Evolutionary conservation across 495 filamentous ascomycete species (phyloP).

Genomic region (Aspergillus olivimuriae): DNA sequence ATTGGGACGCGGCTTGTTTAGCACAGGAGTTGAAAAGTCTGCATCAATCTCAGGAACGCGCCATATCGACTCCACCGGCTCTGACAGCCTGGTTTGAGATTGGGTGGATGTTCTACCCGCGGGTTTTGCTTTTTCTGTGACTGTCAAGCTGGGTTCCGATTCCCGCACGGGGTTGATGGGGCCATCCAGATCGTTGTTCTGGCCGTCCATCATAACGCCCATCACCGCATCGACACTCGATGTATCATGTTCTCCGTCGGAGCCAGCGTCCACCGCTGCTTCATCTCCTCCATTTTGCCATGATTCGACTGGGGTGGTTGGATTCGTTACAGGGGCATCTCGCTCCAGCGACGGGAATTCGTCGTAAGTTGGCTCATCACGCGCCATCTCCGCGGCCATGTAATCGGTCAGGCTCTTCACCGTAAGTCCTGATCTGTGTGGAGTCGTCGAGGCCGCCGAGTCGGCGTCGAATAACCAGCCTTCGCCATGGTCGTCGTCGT

Average conservation of each 20-base stretch:
- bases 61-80: slow-evolving; percentile 28
- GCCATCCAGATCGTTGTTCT: slow-evolving; percentile 4
- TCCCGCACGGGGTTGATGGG: background rate
- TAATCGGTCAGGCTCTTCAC: background rate
- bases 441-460: background rate
- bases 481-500: background rate
- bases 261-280: slow-evolving; percentile 7
- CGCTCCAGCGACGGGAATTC: too few species aligned
- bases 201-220: slow-evolving; percentile 15
- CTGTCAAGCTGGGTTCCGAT: slow-evolving; percentile 3
- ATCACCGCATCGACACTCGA: slow-evolving; percentile 22
- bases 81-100: slow-evolving; percentile 5
- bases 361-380: slow-evolving; percentile 1
- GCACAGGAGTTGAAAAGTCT: slow-evolving; percentile 30
- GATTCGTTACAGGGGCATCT: too few species aligned
- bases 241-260: slow-evolving; percentile 20
- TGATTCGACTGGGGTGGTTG: background rate
- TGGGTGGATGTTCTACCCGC: slow-evolving; percentile 12
- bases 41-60: slow-evolving; percentile 34
- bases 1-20: slow-evolving; percentile 14
- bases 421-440: background rate
- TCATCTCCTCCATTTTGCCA: slow-evolving; percentile 3
- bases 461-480: slow-evolving; percentile 11
- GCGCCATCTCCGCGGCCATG: slow-evolving; percentile 1
- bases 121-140: slow-evolving; percentile 16